These are phyloP conservation scores for Scenedesmus sp. DNA, from an alignment of 163 green algal species.

Conservation along the genomic window DNA sequence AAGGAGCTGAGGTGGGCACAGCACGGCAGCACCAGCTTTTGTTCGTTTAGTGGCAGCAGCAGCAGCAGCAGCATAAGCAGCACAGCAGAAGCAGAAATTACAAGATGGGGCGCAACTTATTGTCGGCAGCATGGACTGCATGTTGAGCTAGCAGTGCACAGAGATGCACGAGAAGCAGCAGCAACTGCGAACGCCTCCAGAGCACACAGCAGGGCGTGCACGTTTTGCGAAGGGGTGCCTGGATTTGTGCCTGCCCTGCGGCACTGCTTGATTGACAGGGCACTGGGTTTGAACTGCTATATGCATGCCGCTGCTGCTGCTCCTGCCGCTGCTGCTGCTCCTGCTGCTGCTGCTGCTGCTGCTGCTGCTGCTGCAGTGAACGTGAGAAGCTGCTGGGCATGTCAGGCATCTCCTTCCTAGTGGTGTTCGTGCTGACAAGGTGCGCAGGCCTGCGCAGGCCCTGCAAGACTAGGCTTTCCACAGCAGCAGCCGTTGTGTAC, in stretches of 20 bases:
- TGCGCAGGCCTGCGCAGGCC: conserved; percentile 31
- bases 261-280: too few species aligned
- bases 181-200: too few species aligned
- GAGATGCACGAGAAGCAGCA: not conserved
- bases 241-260: too few species aligned
- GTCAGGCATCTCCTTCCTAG: conserved; percentile 79
- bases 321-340: not conserved
- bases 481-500: not conserved
- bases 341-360: conserved; percentile 8
- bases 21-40: not conserved
- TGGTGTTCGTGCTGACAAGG: conserved; percentile 93
- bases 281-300: too few species aligned
- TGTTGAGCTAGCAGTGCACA: not conserved
- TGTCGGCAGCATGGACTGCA: not conserved
- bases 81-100: too few species aligned
- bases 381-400: conserved; percentile 90
- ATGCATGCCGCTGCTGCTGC: too few species aligned
- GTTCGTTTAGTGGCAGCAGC: not conserved
- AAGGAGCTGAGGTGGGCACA: conserved; percentile 77
- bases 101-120: too few species aligned
- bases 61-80: conserved; percentile 6
- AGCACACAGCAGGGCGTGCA: too few species aligned
- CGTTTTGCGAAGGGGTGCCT: too few species aligned
- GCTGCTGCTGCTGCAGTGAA: conserved; percentile 72
- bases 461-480: not conserved